Evolutionary conservation across 768 basidiomycete species (phyloP).

Genomic region (Rhodotorula kratochvilovae): DNA sequence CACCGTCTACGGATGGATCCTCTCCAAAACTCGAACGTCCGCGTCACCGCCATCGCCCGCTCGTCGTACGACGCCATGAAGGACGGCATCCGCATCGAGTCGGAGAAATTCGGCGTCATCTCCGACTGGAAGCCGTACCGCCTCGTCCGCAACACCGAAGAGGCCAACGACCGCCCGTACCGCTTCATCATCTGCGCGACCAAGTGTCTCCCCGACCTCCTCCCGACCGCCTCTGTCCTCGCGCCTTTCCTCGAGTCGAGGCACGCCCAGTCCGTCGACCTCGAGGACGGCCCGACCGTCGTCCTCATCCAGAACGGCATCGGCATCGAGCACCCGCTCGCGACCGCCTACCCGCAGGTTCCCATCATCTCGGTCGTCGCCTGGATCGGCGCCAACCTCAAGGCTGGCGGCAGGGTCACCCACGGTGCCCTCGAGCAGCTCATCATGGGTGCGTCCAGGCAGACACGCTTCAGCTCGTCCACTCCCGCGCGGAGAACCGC

Average conservation of each 20-base stretch:
- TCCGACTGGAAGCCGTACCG: constrained; percentile 62
- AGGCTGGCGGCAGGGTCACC: constrained; percentile 17
- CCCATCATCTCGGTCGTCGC: constrained; percentile 31
- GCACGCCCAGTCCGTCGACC: constrained; percentile 49
- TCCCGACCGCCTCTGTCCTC: constrained; percentile 58
- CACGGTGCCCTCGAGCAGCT: constrained; percentile 34
- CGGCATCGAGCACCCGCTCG: constrained; percentile 33
- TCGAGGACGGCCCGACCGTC: constrained; percentile 52
- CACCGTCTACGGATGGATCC: constrained; percentile 49
- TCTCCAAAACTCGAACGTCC: constrained; percentile 59
- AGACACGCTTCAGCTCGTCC: background rate
- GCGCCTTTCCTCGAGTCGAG: constrained; percentile 58
- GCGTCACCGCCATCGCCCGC: constrained; percentile 68
- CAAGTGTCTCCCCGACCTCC: constrained; percentile 66
- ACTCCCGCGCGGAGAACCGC: rapidly evolving
- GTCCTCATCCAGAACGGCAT: constrained; percentile 61
- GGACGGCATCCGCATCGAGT: constrained; percentile 59
- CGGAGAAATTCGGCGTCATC: constrained; percentile 59
- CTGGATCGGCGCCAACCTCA: constrained; percentile 38
- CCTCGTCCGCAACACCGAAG: constrained; percentile 56
- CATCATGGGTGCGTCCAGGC: constrained; percentile 15
- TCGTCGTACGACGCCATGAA: constrained; percentile 61
- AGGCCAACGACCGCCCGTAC: constrained; percentile 62
- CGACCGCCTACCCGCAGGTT: constrained; percentile 18
- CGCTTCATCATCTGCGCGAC: constrained; percentile 64